Evolutionary conservation across 208 protist species (phyloP), one percentile per base, ranked within the genome.

Genomic region (Leishmania aethiopica): DNA sequence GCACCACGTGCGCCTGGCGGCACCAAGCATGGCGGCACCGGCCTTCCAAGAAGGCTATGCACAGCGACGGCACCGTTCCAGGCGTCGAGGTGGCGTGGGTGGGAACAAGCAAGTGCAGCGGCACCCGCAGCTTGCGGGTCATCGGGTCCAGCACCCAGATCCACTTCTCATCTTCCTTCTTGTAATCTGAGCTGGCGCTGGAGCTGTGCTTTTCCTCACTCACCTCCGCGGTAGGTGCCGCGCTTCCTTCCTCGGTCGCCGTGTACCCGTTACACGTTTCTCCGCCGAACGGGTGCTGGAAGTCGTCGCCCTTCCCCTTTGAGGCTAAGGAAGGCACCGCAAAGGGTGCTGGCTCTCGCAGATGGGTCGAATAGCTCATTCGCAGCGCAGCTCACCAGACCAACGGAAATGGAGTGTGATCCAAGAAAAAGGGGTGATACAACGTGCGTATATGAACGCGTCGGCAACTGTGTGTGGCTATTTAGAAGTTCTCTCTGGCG

Each of bases 61-160:
- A 97, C 57, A 97, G 83, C 7, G 94, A 97, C 5, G 94, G 94
- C 47, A 96, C 92, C 3, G 92, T 96, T 51, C 94, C 94, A 53
- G 82, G 84, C 1, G 90, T 95, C 4, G 93, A 91, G n/a, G 94
- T 97, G 49, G 94, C 94, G 74, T 96, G 91, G n/a, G 94, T 96
- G 42, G 89, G 92, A 4, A 91, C 86, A 13, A 97, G 85, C 60
- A 95, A 84, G 78, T 92, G 87, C 53, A 94, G 47, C 22, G 94
- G 94, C 47, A 97, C 94, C 15, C 93, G 91, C 69, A 97, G 83
- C 77, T 97, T 97, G 45, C 94, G 90, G 8, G 94, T 96, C 86
- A 96, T 88, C 3, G 94, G 94, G 79, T 97, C 94, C 22, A 97
- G 85, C 62, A 97, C 94, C 93, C 94, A 97, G 74, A 97, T 96